Base-by-base conservation (phyloP, 345 rosid species). In the Sapria himalayana region DNA sequence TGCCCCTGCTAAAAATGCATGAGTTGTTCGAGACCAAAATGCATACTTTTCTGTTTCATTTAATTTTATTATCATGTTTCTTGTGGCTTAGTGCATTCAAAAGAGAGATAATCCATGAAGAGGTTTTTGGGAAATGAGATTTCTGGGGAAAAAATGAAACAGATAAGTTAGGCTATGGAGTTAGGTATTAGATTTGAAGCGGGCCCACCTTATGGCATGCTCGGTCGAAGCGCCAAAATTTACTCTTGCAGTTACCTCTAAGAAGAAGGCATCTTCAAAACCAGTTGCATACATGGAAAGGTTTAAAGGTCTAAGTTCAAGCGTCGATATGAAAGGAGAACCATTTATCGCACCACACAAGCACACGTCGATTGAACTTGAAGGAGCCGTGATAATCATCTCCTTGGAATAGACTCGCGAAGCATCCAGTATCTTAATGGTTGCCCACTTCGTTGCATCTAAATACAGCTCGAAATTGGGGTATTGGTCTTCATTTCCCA, bases 361-460 rank as follows among this genome's bases (percentile, higher is more conserved):
- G 57, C 99, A 84, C 32, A 84, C 95, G 62, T 80, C 86, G 4
- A 77, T 47, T 21, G 79, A 79, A 49, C 55, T 48, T 2, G 95
- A 73, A 6, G 76, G 81, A 38, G 93, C 93, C 48, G 85, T 70
- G 16, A 91, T 66, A 6, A 91, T 70, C 74, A 84, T 62, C 52
- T 84, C 99, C 54, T 84, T 62, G 27, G 62, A 70, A 57, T 84
- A 80, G 1, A 69, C 75, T 37, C 92, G 71, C 6, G 74, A 47
- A 46, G 69, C 71, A 25, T 84, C 99, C 54, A 53, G 62, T 39
- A 91, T 46, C 2, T 63, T 71, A 39, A 91, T 80, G 15, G 92
- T 84, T 22, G 95, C 68, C 99, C 99, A 91, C 54, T 71, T 63
- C 0, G 99, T 91, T 21, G 93, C 76, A 58, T 91, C 95, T 44